phyloP scores from a whole-genome alignment of 2,329 filamentous ascomycete species.

The Penicillium griseofulvum region DNA sequence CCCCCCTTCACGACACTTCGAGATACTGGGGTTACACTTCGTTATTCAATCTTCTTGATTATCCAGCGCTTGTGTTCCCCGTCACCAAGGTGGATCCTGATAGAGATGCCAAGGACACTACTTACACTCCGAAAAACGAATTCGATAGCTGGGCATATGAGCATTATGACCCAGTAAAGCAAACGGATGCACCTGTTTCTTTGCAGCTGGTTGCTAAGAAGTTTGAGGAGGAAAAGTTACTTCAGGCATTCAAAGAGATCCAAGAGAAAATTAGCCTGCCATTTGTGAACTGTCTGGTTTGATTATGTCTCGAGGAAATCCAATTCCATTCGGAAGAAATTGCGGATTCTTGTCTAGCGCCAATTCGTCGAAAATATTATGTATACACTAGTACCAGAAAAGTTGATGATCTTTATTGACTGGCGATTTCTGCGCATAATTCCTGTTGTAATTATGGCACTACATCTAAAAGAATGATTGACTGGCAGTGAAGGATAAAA shows the following conservation, averaged over 20 bases:
- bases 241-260: conserved; percentile 33
- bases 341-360: not conserved
- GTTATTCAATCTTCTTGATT: conserved; percentile 69
- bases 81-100: conserved; percentile 47
- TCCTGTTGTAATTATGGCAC: too few relatives aligned
- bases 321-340: not conserved
- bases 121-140: not conserved
- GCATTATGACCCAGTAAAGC: conserved; percentile 40
- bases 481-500: too few relatives aligned
- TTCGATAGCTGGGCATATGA: conserved; percentile 23
- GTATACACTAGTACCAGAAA: too few relatives aligned
- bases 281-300: conserved; percentile 5
- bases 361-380: too few relatives aligned
- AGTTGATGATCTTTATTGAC: too few relatives aligned
- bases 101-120: conserved; percentile 21
- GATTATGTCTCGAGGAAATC: not conserved
- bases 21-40: conserved; percentile 64
- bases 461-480: too few relatives aligned
- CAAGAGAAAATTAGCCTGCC: conserved; percentile 22
- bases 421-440: too few relatives aligned
- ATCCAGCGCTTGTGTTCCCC: conserved; percentile 62
- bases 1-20: conserved; percentile 54
- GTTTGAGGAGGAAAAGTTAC: conserved; percentile 56
- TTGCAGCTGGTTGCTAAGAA: conserved; percentile 55
- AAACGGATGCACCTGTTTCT: conserved; percentile 50